These are phyloP conservation scores for Pisolithus sp. DNA, from an alignment of 768 basidiomycete genomes.

Conservation along the genomic window DNA sequence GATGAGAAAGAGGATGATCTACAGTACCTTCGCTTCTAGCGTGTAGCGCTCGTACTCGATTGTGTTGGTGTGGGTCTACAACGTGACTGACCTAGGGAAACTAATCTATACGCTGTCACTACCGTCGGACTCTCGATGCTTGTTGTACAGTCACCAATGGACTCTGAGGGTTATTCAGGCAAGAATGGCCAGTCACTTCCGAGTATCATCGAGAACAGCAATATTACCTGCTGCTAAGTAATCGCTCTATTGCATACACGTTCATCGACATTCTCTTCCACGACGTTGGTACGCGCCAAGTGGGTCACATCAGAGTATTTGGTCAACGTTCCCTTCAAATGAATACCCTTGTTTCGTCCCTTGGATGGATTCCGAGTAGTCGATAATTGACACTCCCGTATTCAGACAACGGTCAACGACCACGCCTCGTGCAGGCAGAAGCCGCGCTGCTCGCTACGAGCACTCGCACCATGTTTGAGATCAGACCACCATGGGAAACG, in stretches of 20 bases:
- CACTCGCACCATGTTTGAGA: background rate
- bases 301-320: conserved; percentile 54
- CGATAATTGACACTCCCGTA: conserved; percentile 48
- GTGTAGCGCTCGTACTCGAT: no score
- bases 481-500: conserved; percentile 10
- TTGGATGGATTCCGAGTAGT: conserved; percentile 32
- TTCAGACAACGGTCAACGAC: conserved; percentile 19
- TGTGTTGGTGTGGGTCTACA: no score
- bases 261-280: conserved; percentile 51
- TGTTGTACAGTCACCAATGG: no score
- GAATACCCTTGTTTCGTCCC: conserved; percentile 10
- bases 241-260: conserved; percentile 1
- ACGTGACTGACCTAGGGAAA: no score
- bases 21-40: no score
- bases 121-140: no score
- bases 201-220: no score
- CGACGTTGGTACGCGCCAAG: conserved; percentile 31
- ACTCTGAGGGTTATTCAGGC: no score
- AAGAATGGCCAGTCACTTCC: no score
- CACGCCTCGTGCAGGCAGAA: conserved; percentile 18
- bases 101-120: no score
- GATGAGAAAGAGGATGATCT: no score
- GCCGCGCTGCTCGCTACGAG: conserved; percentile 5
- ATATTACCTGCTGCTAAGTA: background rate
- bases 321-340: conserved; percentile 34